Evolutionary conservation across 352 stramenopile species (phyloP), one percentile per base, ranked within the genome.

Genomic region (Phytopythium cucurbitacearum): DNA sequence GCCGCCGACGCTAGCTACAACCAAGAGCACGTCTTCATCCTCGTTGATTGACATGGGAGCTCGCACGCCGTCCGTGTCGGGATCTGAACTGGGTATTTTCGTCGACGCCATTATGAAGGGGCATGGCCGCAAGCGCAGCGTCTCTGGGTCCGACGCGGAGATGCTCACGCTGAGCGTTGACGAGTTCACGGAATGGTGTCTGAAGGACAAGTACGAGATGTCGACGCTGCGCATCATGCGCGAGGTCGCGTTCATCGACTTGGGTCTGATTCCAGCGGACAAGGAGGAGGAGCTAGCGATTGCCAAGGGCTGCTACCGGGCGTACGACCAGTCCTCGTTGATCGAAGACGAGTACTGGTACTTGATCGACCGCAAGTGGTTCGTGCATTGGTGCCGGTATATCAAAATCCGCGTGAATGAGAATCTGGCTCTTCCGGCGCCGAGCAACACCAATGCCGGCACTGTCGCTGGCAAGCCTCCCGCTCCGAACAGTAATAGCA

Each of bases 271-370:
- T 38, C 85, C 85, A 2, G 59, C 57, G 1, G 78, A 71, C 40
- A 94, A 93, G 48, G 76, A 91, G 35, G 85, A 95, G 61, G 85
- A 94, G 41, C 40, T 94, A 12, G 39, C 78, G 36, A 76, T 95
- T 37, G 81, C 71, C 7, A 83, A 79, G 46, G 71, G 73, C 0
- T 95, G 85, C 53, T 92, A 89, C 60, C 83, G 73, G 37, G 59
- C 76, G n/a, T 93, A 91, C 45, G 81, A 95, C 12, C 71, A 69
- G 1, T 36, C 67, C 8, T 71, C 62, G 21, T 59, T 94, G 35
- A 77, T 91, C 3, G 85, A 95, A 71, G 81, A 91, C 16, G 85
- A 95, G 21, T 69, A 76, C 3, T 95, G 85, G 85, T 95, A 87
- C 57, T 48, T 95, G 34, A 57, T 95, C 21, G 84, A 94, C 38